Percentiles rank a stretch among this genome's conserved stretches.
Conservation (phyloP, 352 stramenopile species). For the Peronosclerospora sorghi region DNA sequence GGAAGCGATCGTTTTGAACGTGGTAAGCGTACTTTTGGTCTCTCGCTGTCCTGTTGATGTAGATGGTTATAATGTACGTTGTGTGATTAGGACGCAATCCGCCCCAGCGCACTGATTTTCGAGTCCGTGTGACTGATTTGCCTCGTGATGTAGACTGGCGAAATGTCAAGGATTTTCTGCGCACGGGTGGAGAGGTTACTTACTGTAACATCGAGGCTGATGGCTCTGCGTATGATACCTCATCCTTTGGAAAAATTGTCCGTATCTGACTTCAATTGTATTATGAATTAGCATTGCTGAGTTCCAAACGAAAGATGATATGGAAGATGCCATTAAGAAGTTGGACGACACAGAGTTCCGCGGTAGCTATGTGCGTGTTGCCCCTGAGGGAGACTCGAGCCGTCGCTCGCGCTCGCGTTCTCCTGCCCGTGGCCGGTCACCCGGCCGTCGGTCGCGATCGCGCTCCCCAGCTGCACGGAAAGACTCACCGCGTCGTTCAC, state of each 20-base stretch:
- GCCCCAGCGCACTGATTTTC: slow-evolving; percentile 64
- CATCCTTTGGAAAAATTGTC: neutral
- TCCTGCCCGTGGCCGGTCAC: slow-evolving; percentile 42
- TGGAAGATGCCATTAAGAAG: slow-evolving; percentile 79
- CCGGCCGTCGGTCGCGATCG: slow-evolving; percentile 51
- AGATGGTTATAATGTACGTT: too few species aligned
- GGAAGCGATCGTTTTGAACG: slow-evolving; percentile 48
- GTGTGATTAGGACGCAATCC: slow-evolving; percentile 41
- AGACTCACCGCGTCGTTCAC: slow-evolving; percentile 54
- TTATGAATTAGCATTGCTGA: slow-evolving; percentile 49
- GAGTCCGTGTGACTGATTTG: slow-evolving; percentile 67
- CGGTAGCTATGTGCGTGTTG: slow-evolving; percentile 71
- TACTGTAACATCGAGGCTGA: slow-evolving; percentile 79
- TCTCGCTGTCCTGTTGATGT: neutral
- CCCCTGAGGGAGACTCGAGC: slow-evolving; percentile 27
- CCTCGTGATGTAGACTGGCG: slow-evolving; percentile 73
- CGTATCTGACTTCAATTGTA: neutral
- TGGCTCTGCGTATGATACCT: slow-evolving; percentile 60
- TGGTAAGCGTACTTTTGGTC: too few species aligned
- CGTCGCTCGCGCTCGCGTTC: slow-evolving; percentile 52
- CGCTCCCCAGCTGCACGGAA: slow-evolving; percentile 49
- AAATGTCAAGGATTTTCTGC: slow-evolving; percentile 82
- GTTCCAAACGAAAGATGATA: slow-evolving; percentile 71
- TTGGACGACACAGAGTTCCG: slow-evolving; percentile 84
- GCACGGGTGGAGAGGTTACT: slow-evolving; percentile 72